Percentiles rank a stretch among this genome's conserved stretches.
Conservation (phyloP, 2,329 filamentous ascomycete genomes). For the Curvularia lunata region DNA sequence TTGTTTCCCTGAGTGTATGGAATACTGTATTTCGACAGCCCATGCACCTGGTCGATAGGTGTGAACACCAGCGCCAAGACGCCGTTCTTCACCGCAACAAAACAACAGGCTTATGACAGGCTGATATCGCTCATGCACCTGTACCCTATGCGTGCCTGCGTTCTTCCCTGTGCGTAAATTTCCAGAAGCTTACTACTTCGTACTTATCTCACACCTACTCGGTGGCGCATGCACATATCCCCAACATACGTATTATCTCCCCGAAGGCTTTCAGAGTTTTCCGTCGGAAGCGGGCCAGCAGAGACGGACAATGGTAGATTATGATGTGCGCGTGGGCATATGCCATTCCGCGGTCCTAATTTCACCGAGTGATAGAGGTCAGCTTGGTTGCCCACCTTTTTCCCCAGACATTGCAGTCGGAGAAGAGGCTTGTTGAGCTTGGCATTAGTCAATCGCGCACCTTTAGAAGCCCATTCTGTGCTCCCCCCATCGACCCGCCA, state of each 20-base stretch:
- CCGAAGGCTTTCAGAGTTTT: slow-evolving; percentile 3
- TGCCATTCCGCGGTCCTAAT: slow-evolving; percentile 3
- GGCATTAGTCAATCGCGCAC: slow-evolving; percentile 18
- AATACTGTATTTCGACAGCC: too few relatives aligned
- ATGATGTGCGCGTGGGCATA: not conserved
- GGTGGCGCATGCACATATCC: not conserved
- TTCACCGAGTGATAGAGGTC: not conserved
- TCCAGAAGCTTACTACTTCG: not conserved
- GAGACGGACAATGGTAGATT: not conserved
- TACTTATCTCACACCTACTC: not conserved
- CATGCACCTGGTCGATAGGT: too few relatives aligned
- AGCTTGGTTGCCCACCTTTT: not conserved
- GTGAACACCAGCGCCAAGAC: not conserved
- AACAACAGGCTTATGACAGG: not conserved
- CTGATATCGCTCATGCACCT: not conserved
- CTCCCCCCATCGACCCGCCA: not conserved
- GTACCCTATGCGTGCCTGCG: not conserved
- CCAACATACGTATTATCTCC: not conserved
- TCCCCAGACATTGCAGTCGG: not conserved
- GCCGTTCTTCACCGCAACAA: not conserved
- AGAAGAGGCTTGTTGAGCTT: slow-evolving; percentile 3
- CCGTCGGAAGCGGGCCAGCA: slow-evolving; percentile 8
- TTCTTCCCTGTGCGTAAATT: not conserved
- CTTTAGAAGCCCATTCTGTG: not conserved
- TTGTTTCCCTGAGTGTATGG: not conserved